Base-by-base conservation (phyloP, 345 rosid genomes). In the Murraya paniculata region DNA sequence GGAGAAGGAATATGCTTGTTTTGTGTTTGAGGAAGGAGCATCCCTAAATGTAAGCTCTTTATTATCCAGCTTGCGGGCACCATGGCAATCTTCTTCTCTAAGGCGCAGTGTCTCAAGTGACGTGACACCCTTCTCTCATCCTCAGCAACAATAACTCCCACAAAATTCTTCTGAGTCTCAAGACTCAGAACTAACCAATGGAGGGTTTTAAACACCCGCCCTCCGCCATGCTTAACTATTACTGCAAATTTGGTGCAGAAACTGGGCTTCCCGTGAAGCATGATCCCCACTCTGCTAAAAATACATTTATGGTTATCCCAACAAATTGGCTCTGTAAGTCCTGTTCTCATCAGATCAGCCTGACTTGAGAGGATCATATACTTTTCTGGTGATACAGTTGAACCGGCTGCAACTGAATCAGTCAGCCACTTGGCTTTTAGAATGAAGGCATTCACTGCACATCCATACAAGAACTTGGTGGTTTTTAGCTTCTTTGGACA, bases 191-290 rank as follows among this genome's bases (percentile, higher is more conserved):
- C 67, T 73, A 91, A 83, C 72, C 55, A 67, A 35, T 85, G 88
- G 11, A 86, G 90, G 62, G 90, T 87, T 82, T 75, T 84, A 82
- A 87, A 90, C 53, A 88, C 89, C 62, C 69, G 75, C 56, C 95
- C 93, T 48, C 89, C 92, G 72, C 91, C 95, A 82, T 88, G 93
- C 93, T 85, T 87, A 82, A 91, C 80, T 74, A 87, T 73, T 55
- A 78, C 65, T 21, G 91, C 76, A 69, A 87, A 87, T 78, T 88
- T 87, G 75, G 82, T 70, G 86, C 82, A 88, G 81, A 90, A 91
- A 56, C 82, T 67, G 59, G 66, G 86, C 79, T 83, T 87, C 68
- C 93, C 93, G 27, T 85, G 91, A 62, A 90, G 89, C 86, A 91
- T 79, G 79, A 91, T 76, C 30, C 95, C 93, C 57, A 90, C 82